Percentiles rank a stretch among this genome's conserved stretches.
Conservation (phyloP, 2,329 filamentous ascomycete species). For the Xylariomycetidae sp. region DNA sequence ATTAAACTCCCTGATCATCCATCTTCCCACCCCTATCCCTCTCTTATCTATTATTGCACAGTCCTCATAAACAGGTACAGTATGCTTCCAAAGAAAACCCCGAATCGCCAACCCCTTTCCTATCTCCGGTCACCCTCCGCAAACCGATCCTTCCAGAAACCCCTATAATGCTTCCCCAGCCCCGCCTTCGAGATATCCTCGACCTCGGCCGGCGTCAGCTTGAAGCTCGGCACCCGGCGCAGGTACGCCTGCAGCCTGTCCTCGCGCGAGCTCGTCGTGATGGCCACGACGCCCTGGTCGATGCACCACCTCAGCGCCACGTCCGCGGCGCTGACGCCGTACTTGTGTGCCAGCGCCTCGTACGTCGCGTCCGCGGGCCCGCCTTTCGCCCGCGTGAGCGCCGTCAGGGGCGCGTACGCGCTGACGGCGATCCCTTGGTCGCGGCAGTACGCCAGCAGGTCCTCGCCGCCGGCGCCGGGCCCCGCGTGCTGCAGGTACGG, state of each 20-base stretch:
- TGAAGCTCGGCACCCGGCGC: conserved; percentile 46
- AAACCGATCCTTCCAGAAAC: conserved; percentile 54
- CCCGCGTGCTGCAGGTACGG: conserved; percentile 63
- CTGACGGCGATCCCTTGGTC: conserved; percentile 52
- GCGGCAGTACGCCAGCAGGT: conserved; percentile 53
- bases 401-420: conserved; percentile 52
- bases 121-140: conserved; percentile 45
- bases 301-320: conserved; percentile 56
- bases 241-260: conserved; percentile 54
- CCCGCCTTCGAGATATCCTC: conserved; percentile 52
- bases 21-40: neutral
- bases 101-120: neutral
- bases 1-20: neutral
- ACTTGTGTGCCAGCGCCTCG: conserved; percentile 49
- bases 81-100: too few relatives aligned
- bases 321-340: conserved; percentile 51
- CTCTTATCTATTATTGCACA: neutral
- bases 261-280: conserved; percentile 58
- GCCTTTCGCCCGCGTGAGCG: conserved; percentile 36
- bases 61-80: too few relatives aligned
- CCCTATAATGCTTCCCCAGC: conserved; percentile 55
- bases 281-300: conserved; percentile 53
- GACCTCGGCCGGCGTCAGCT: conserved; percentile 56
- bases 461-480: too few relatives aligned
- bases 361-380: conserved; percentile 52